Base-by-base conservation (phyloP, 1,139 yeast genomes). In the Wickerhamomyces sp. region DNA sequence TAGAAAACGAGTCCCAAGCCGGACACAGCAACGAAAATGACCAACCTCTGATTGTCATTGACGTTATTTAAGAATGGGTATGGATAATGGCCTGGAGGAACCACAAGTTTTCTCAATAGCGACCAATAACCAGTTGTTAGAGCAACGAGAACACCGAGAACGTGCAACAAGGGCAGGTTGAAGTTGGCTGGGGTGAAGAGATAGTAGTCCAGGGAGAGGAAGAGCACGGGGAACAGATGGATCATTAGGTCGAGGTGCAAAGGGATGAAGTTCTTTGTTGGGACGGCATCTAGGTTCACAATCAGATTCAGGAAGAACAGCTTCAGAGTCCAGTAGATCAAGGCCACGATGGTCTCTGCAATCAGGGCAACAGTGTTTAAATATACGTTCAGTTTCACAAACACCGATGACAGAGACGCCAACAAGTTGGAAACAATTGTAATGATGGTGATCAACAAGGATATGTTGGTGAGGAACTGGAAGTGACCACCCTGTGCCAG, bases 381-480 rank as follows among this genome's bases (percentile, higher is more conserved):
- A 16, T 39, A 39, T 2, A 24, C n/a, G 19, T 48, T 40, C 4
- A 46, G 14, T 0, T 21, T 18, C 7, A 13, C 14, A 7, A 24
- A 19, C 3, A 20, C 15, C 13, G 14, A 15, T 9, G 33, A 10
- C 7, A 31, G 9, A 3, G 42, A 13, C 13, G 40, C 19, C 13
- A 35, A 9, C 14, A 41, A 17, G 26, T 51, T 51, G 8, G 47
- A 16, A 1, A 29, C 8, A 4, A 47, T 31, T 8, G 56, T 74
- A 5, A 70, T 45, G 13, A 78, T 48, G 2, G 86, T 72, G 26
- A 71, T 60, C 1, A 60, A 59, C 18, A 81, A 61, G 1, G 84
- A 74, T 12, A 81, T 55, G 54, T 80, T 81, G 13, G 92, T 82
- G 36, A 82, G 64, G 55, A 82, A 82, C 56, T 82, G 89, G 64